phyloP scores from a whole-genome alignment of 345 rosid genomes.

The Acer negundo region DNA sequence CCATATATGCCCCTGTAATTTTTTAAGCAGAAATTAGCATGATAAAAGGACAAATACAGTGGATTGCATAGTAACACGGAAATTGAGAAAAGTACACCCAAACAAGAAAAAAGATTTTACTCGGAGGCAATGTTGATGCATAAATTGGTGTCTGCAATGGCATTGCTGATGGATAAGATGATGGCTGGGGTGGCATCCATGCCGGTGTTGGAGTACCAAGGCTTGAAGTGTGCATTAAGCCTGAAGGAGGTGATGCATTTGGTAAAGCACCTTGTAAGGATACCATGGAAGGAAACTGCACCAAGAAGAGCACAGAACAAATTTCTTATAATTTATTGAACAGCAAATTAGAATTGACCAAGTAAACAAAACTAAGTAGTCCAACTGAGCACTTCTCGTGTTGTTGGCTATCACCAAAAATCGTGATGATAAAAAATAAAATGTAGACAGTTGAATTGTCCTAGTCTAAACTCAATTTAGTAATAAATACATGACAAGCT shows the following conservation, averaged over 20 bases:
- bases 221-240: slow-evolving; percentile 42
- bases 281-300: slow-evolving; percentile 81
- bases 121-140: slow-evolving; percentile 53
- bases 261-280: slow-evolving; percentile 70
- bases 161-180: slow-evolving; percentile 44
- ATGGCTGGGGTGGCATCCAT: slow-evolving; percentile 50
- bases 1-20: slow-evolving; percentile 57
- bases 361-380: neutral
- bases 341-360: neutral
- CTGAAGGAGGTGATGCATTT: slow-evolving; percentile 47
- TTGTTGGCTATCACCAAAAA: neutral
- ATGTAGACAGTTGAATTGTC: neutral
- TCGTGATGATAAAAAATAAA: neutral
- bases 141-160: slow-evolving; percentile 45
- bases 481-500: neutral
- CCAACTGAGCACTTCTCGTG: neutral
- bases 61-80: neutral
- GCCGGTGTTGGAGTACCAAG: slow-evolving; percentile 45
- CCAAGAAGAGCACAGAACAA: slow-evolving; percentile 15
- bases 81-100: neutral
- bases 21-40: slow-evolving; percentile 26
- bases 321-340: neutral
- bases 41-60: slow-evolving; percentile 4
- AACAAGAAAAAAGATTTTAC: slow-evolving; percentile 35
- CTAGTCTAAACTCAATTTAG: neutral